Conservation (phyloP, 1,139 yeast species). For the Spathaspora sp. region DNA sequence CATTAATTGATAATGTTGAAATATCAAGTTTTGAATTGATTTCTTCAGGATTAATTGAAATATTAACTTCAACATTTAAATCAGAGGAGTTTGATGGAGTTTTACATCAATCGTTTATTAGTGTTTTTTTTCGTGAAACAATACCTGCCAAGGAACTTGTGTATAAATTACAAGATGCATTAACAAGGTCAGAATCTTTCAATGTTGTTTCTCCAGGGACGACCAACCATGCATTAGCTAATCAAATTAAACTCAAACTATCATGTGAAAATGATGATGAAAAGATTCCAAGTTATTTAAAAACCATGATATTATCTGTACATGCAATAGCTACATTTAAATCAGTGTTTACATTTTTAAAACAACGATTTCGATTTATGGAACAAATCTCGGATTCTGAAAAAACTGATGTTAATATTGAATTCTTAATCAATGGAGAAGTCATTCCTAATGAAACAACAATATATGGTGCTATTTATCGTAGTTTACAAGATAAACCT, state of each 20-base stretch:
- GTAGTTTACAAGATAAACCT: slow-evolving; percentile 42
- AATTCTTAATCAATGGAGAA: slow-evolving; percentile 63
- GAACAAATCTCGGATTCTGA: slow-evolving; percentile 18
- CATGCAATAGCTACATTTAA: slow-evolving; percentile 88
- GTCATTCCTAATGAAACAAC: slow-evolving; percentile 69
- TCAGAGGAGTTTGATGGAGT: slow-evolving; percentile 21
- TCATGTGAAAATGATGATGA: slow-evolving; percentile 26
- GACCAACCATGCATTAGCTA: slow-evolving; percentile 57
- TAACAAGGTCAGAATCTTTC: slow-evolving; percentile 75
- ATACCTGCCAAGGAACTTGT: slow-evolving; percentile 19
- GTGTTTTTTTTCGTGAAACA: slow-evolving; percentile 42
- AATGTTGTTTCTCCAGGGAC: slow-evolving; percentile 63
- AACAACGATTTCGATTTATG: slow-evolving; percentile 28
- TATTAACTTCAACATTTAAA: slow-evolving; percentile 44
- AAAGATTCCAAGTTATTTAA: slow-evolving; percentile 29
- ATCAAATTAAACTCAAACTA: slow-evolving; percentile 65
- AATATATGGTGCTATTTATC: slow-evolving; percentile 75
- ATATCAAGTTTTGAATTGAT: slow-evolving; percentile 77
- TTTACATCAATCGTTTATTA: slow-evolving; percentile 46
- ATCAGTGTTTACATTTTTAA: slow-evolving; percentile 66
- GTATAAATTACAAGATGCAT: slow-evolving; percentile 68
- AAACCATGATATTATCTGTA: slow-evolving; percentile 59
- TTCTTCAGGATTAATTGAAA: slow-evolving; percentile 62
- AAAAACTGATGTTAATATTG: slow-evolving; percentile 34
- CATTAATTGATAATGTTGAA: slow-evolving; percentile 20